phyloP scores from a whole-genome alignment of 2,329 filamentous ascomycete species.

The Fusarium domesticum region DNA sequence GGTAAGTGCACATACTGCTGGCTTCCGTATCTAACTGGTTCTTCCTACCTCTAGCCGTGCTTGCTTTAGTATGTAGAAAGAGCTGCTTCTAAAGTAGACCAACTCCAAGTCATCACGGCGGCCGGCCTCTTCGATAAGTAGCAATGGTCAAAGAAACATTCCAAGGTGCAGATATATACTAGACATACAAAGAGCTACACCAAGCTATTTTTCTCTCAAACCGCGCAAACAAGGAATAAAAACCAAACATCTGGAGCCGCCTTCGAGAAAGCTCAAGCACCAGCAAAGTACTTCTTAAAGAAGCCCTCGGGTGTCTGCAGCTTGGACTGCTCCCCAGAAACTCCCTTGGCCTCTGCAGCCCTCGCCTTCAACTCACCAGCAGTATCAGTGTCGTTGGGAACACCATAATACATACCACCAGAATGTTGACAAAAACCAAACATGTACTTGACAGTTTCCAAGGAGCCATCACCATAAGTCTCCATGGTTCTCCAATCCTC shows the following conservation, averaged over 20 bases:
- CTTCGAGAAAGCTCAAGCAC: constrained; percentile 1
- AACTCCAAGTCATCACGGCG: too few species aligned
- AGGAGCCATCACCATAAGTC: constrained; percentile 30
- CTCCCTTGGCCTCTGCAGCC: constrained; percentile 27
- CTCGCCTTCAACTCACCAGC: constrained; percentile 31
- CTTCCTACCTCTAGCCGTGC: too few species aligned
- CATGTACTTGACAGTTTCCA: constrained; percentile 38
- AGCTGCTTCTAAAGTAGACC: too few species aligned
- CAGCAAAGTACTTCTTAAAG: constrained; percentile 23
- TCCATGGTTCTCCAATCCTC: constrained; percentile 34
- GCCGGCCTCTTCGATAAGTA: too few species aligned
- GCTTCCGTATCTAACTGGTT: too few species aligned
- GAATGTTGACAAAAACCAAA: constrained; percentile 37
- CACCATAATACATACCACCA: constrained; percentile 33
- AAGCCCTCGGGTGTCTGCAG: constrained; percentile 28
- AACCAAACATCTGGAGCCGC: too few species aligned
- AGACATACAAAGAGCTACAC: too few species aligned
- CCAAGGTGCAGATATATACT: too few species aligned
- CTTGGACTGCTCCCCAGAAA: constrained; percentile 16
- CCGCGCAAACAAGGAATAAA: background rate
- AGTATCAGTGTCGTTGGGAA: constrained; percentile 25
- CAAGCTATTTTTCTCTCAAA: too few species aligned
- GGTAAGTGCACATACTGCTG: too few species aligned
- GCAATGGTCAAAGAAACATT: too few species aligned
- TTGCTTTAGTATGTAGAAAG: too few species aligned